Base-by-base conservation (phyloP, 1,284 basidiomycete genomes). In the Tranzscheliella williamsii region DNA sequence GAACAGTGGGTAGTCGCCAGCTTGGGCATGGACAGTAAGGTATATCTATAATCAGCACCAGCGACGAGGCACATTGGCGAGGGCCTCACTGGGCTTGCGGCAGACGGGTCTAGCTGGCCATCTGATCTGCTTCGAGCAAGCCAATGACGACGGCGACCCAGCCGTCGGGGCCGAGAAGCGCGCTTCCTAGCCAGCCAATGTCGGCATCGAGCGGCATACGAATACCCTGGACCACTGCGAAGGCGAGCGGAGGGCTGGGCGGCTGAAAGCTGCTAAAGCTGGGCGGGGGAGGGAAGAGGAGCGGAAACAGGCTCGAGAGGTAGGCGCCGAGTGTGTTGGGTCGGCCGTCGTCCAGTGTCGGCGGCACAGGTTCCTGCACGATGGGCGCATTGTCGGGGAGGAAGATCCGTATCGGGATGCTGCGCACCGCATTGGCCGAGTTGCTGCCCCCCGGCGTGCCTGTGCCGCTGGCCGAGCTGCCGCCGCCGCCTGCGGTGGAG, bases 101-200 rank as follows among this genome's bases (percentile, higher is more conserved):
- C n/a, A n/a, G n/a, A n/a, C n/a, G n/a, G n/a, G n/a, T n/a, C n/a
- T n/a, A n/a, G n/a, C n/a, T n/a, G n/a, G n/a, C n/a, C n/a, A n/a
- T n/a, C n/a, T n/a, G n/a, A n/a, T n/a, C n/a, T n/a, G n/a, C n/a
- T n/a, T n/a, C n/a, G n/a, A 63, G 31, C 20, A 63, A 30, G 27
- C 54, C 60, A 36, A 63, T 57, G 4, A 63, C 53, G 1, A 63
- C 50, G 5, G 54, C 38, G 13, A 63, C 46, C 93, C 93, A 97
- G 6, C 94, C 94, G 74, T 97, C 94, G 5, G 91, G 90, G 9
- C 91, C 91, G 12, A 87, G 84, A 78, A 96, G 81, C 67, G 90
- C 91, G 11, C 89, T 86, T 12, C 90, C 89, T 12, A 97, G 78
- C 93, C 93, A 97, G 2, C 87, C 90, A 73, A 97, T 83, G 72